Percentiles rank a stretch among this genome's conserved stretches.
These are phyloP conservation scores for Fistulifera pelliculosa DNA, from an alignment of 108 stramenopile genomes.

Conservation along the genomic window DNA sequence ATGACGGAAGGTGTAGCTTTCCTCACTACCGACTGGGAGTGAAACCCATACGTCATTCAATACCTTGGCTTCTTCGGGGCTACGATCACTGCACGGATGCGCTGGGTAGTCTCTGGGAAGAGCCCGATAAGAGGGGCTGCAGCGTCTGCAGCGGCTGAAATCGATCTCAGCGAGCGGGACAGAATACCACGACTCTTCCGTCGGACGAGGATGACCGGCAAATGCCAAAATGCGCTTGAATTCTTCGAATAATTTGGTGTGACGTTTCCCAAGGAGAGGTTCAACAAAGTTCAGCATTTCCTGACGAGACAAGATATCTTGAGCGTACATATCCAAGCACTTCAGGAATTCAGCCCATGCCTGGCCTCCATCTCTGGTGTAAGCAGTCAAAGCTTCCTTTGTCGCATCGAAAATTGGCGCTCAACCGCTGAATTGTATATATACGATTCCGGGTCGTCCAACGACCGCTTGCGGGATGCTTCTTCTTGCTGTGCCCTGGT, in stretches of 20 bases:
- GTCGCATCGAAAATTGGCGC: slow-evolving; percentile 86
- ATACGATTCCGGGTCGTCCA: slow-evolving; percentile 43
- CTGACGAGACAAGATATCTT: slow-evolving; percentile 81
- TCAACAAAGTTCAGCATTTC: slow-evolving; percentile 91
- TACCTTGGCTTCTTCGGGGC: slow-evolving; percentile 68
- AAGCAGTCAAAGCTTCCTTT: slow-evolving; percentile 73
- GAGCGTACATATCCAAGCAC: slow-evolving; percentile 89
- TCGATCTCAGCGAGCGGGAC: slow-evolving; percentile 87
- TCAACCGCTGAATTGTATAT: slow-evolving; percentile 85
- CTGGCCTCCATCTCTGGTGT: slow-evolving; percentile 74
- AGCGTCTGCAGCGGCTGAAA: slow-evolving; percentile 81
- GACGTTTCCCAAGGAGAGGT: slow-evolving; percentile 82
- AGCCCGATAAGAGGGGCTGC: slow-evolving; percentile 91
- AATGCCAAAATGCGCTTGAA: slow-evolving; percentile 86
- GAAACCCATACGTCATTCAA: slow-evolving; percentile 96
- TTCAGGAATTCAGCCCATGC: slow-evolving; percentile 95
- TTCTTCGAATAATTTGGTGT: slow-evolving; percentile 86
- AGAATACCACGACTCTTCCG: slow-evolving; percentile 87
- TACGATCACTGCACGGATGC: slow-evolving; percentile 86
- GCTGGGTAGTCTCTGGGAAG: slow-evolving; percentile 91
- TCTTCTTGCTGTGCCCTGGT: slow-evolving; percentile 20
- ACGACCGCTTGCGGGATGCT: slow-evolving; percentile 12
- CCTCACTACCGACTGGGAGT: slow-evolving; percentile 94
- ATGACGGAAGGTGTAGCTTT: slow-evolving; percentile 93
- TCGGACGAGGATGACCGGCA: slow-evolving; percentile 49